phyloP scores from a whole-genome alignment of 164 flowering plant species.

The Houttuynia cordata region DNA sequence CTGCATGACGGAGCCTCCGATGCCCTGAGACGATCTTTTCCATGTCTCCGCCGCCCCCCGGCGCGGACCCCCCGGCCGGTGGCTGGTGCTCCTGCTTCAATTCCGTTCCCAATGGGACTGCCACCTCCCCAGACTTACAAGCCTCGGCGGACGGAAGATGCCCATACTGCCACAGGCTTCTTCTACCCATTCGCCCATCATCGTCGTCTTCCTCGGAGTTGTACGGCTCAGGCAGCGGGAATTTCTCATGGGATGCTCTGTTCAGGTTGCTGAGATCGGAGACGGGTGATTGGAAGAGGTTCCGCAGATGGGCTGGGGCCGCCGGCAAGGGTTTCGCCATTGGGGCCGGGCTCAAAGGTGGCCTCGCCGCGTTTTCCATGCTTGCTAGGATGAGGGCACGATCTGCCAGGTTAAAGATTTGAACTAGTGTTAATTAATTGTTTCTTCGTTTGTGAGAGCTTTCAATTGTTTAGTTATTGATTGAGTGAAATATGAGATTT shows the following conservation, averaged over 20 bases:
- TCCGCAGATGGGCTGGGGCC: conserved; percentile 43
- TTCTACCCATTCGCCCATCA: neutral
- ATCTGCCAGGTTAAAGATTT: conserved; percentile 15
- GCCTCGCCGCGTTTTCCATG: conserved; percentile 64
- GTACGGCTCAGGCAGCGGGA: neutral
- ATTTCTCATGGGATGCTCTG: neutral
- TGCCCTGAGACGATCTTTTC: neutral
- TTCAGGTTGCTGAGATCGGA: neutral
- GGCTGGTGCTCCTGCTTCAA: neutral
- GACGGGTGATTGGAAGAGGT: conserved; percentile 39
- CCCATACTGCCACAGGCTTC: neutral
- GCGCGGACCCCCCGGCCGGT: too few relatives aligned
- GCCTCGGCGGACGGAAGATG: neutral
- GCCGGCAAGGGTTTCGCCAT: conserved; percentile 79
- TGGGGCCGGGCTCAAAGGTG: conserved; percentile 93
- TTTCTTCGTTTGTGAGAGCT: too few relatives aligned
- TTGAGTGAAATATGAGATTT: neutral
- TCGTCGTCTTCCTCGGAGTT: neutral
- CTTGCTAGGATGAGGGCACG: conserved; percentile 48
- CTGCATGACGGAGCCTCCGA: neutral
- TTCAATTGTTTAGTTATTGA: neutral
- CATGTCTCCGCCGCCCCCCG: neutral
- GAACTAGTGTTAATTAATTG: neutral
- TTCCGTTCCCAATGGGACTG: neutral
- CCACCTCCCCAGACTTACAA: neutral